A percentile compares a stretch with the other conserved stretches of the same genome.
phyloP scores from a whole-genome alignment of 768 basidiomycete genomes.

The Collybia sp. region DNA sequence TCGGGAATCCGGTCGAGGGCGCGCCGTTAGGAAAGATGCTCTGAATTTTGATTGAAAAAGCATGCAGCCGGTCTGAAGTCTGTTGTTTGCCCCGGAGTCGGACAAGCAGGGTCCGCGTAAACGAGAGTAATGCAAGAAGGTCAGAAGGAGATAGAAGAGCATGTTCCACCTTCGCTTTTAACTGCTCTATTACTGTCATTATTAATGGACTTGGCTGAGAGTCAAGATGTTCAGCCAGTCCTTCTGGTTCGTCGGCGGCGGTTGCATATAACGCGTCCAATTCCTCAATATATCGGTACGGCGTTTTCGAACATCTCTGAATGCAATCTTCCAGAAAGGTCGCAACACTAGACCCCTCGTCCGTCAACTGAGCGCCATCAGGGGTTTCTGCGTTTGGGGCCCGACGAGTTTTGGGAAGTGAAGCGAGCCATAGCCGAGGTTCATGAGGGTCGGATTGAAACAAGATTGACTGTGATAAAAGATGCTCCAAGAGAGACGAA shows the following conservation, averaged over 20 bases:
- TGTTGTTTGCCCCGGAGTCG: conserved; percentile 52
- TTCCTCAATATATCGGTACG: conserved; percentile 83
- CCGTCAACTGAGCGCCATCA: conserved; percentile 46
- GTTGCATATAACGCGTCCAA: conserved; percentile 30
- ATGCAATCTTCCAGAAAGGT: conserved; percentile 84
- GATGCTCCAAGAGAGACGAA: conserved; percentile 47
- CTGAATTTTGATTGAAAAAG: conserved; percentile 30
- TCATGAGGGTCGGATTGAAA: conserved; percentile 79
- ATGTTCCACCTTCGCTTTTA: conserved; percentile 60
- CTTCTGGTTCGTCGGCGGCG: conserved; percentile 3
- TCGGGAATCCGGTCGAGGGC: conserved; percentile 27
- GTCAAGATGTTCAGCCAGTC: conserved; percentile 19
- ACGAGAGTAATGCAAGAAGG: conserved; percentile 56
- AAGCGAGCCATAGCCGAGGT: conserved; percentile 67
- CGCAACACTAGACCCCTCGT: conserved; percentile 54
- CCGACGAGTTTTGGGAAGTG: conserved; percentile 47
- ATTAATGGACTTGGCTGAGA: conserved; percentile 67
- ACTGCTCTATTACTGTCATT: conserved; percentile 76
- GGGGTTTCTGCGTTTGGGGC: conserved; percentile 34
- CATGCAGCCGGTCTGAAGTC: conserved; percentile 34
- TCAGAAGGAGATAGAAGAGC: conserved; percentile 55
- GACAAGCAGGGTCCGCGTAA: conserved; percentile 58
- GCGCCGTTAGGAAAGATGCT: conserved; percentile 13
- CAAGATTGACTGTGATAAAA: conserved; percentile 69
- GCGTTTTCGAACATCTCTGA: conserved; percentile 75